Conservation (phyloP, 23 red algal species). For the Chondrus crispus region DNA sequence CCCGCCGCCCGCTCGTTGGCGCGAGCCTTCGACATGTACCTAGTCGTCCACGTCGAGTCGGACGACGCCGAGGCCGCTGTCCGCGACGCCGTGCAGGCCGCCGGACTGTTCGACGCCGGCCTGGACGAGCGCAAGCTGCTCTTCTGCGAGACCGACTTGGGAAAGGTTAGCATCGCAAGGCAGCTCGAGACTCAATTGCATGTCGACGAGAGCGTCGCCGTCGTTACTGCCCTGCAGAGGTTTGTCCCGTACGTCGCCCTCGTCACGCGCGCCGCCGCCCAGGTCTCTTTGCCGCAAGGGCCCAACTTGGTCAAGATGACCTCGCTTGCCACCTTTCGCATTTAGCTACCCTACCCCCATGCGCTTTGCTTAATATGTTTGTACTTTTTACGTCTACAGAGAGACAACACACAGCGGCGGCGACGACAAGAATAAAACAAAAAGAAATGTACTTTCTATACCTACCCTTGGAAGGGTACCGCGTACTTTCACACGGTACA, state of each 20-base stretch:
- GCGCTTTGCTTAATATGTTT: too few relatives aligned
- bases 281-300: background rate
- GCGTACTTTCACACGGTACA: too few relatives aligned
- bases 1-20: too few relatives aligned
- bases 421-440: too few relatives aligned
- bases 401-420: too few relatives aligned
- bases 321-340: constrained; percentile 5
- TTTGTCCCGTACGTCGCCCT: constrained; percentile 62
- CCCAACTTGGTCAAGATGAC: constrained; percentile 10
- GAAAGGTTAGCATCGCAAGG: constrained; percentile 54
- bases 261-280: background rate
- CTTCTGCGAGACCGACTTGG: constrained; percentile 78
- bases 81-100: constrained; percentile 21
- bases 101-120: constrained; percentile 46
- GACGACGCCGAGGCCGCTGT: constrained; percentile 53
- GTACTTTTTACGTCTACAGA: too few relatives aligned
- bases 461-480: too few relatives aligned
- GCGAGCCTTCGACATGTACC: constrained; percentile 69
- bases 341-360: background rate
- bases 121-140: constrained; percentile 68
- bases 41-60: constrained; percentile 52
- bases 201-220: constrained; percentile 54
- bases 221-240: constrained; percentile 58
- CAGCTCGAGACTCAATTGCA: constrained; percentile 81
- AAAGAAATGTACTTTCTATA: too few relatives aligned